These are phyloP conservation scores for Torulaspora indica DNA, from an alignment of 805 yeast genomes.

Conservation along the genomic window DNA sequence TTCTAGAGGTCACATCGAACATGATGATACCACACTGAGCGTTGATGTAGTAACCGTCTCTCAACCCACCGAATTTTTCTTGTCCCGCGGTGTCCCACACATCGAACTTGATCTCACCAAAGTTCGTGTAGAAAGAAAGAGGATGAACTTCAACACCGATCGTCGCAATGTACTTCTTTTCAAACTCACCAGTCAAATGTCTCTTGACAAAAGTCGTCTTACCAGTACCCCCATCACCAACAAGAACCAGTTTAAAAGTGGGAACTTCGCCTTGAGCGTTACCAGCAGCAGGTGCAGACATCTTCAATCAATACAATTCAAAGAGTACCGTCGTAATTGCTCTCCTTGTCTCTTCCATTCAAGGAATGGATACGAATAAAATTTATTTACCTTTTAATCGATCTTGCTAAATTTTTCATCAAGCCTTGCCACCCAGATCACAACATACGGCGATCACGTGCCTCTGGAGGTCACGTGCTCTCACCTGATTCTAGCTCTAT, in stretches of 20 bases:
- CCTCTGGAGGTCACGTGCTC: no score
- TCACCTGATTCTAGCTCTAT: conserved; percentile 9
- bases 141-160: conserved; percentile 99
- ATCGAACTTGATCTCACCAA: conserved; percentile 97
- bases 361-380: not conserved
- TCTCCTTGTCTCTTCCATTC: no score
- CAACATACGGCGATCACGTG: conserved; percentile 3
- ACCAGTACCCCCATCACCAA: conserved; percentile 99
- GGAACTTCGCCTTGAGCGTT: conserved; percentile 59
- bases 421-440: no score
- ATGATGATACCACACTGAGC: conserved; percentile 99
- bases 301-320: not conserved
- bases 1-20: conserved; percentile 99
- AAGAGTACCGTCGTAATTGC: no score
- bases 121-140: conserved; percentile 95
- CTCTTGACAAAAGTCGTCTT: conserved; percentile 99
- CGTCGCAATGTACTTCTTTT: conserved; percentile 97
- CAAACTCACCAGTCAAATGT: conserved; percentile 99
- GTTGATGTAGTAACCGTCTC: conserved; percentile 99
- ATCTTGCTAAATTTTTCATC: not conserved
- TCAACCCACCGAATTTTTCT: conserved; percentile 98
- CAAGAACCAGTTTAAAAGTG: conserved; percentile 95
- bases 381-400: conserved; percentile 1
- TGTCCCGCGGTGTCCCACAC: conserved; percentile 99
- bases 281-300: conserved; percentile 45